Percentiles rank a stretch among this genome's conserved stretches.
Conservation (phyloP, 805 yeast species). For the Kodamaea laetipori region DNA sequence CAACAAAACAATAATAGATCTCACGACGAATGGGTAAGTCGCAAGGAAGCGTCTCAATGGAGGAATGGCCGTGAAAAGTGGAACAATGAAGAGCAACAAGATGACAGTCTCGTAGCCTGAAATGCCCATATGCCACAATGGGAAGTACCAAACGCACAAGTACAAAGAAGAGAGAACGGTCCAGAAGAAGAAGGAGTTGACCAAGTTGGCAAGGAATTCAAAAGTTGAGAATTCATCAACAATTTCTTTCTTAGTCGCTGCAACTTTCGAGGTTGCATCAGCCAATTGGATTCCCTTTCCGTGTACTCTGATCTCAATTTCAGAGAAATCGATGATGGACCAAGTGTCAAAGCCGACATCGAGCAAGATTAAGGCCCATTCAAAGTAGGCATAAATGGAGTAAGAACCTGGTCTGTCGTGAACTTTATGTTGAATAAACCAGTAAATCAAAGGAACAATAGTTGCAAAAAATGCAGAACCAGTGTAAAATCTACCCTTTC, state of each 20-base stretch:
- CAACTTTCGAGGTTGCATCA: slow-evolving; percentile 2
- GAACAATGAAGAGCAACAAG: slow-evolving; percentile 53
- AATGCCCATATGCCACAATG: slow-evolving; percentile 97
- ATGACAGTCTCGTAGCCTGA: slow-evolving; percentile 88
- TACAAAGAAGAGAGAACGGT: slow-evolving; percentile 77
- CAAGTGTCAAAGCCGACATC: slow-evolving; percentile 87
- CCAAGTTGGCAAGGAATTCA: slow-evolving; percentile 45
- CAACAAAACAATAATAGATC: slow-evolving; percentile 54
- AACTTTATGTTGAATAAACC: slow-evolving; percentile 92
- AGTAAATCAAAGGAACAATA: slow-evolving; percentile 79
- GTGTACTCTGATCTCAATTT: slow-evolving; percentile 51
- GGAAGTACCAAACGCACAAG: slow-evolving; percentile 94
- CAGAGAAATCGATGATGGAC: slow-evolving; percentile 68
- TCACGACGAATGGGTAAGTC: slow-evolving; percentile 53
- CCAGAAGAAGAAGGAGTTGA: slow-evolving; percentile 84
- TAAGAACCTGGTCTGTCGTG: slow-evolving; percentile 90
- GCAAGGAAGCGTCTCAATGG: slow-evolving; percentile 39
- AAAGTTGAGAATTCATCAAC: slow-evolving; percentile 32
- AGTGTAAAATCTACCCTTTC: slow-evolving; percentile 55
- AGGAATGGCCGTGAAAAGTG: slow-evolving; percentile 53
- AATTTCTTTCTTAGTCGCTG: background rate
- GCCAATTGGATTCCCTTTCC: slow-evolving; percentile 26
- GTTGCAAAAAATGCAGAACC: slow-evolving; percentile 67
- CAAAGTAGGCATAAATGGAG: slow-evolving; percentile 90
- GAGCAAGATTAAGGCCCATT: slow-evolving; percentile 84